A percentile compares a stretch with the other conserved stretches of the same genome.
Evolutionary conservation across 2,329 filamentous ascomycete genomes (phyloP).

Genomic region (Fusarium succisae): DNA sequence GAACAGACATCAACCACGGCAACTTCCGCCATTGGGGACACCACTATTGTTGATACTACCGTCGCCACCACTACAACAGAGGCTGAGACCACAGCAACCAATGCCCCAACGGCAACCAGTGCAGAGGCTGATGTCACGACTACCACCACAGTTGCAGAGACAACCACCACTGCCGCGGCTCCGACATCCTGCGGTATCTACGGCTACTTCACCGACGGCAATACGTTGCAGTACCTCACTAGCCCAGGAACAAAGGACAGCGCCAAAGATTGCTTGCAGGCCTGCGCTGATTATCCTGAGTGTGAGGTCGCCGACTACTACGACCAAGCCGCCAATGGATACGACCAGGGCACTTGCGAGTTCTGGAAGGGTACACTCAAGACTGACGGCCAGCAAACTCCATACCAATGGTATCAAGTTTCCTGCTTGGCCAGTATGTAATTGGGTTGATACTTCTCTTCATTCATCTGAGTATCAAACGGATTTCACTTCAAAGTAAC

Average conservation of each 20-base stretch:
- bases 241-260: not conserved
- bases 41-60: not conserved
- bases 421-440: not conserved
- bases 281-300: not conserved
- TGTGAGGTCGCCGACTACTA: not conserved
- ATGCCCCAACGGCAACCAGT: not conserved
- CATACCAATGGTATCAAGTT: not conserved
- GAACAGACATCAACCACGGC: not conserved
- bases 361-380: not conserved
- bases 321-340: not conserved
- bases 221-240: not conserved
- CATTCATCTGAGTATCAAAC: not conserved
- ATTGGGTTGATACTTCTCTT: no score
- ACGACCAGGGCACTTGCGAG: not conserved
- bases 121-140: not conserved
- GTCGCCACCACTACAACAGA: no score
- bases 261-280: not conserved
- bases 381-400: not conserved
- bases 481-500: rapidly evolving
- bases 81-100: not conserved
- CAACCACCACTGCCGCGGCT: not conserved
- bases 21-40: rapidly evolving
- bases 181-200: not conserved
- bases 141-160: not conserved
- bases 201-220: not conserved